These are phyloP conservation scores for Cornus kousa DNA, from an alignment of 148 eudicot genomes.

Conservation along the genomic window DNA sequence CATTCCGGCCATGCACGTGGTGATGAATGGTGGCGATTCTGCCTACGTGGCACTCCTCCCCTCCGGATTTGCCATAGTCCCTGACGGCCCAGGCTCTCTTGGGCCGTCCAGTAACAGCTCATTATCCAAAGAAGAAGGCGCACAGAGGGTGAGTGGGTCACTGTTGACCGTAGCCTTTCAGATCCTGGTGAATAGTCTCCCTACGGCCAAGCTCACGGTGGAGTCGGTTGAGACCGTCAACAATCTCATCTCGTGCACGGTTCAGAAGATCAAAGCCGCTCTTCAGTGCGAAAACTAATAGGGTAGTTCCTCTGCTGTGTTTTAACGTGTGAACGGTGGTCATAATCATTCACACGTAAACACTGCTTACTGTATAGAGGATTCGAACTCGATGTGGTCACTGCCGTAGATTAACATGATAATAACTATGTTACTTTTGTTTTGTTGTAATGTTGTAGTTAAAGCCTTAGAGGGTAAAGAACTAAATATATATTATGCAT, in stretches of 20 bases:
- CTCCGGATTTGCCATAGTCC: conserved; percentile 80
- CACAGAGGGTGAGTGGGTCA: conserved; percentile 50
- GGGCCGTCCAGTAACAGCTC: conserved; percentile 29
- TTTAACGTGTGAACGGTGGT: too few relatives aligned
- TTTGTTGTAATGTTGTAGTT: too few relatives aligned
- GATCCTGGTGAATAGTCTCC: conserved; percentile 80
- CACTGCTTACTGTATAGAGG: too few relatives aligned
- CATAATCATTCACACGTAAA: too few relatives aligned
- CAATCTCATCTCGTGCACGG: conserved; percentile 83
- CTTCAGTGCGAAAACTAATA: conserved; percentile 61
- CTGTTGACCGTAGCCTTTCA: conserved; percentile 90
- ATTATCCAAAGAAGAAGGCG: not conserved
- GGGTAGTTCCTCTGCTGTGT: too few relatives aligned
- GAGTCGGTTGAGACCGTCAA: conserved; percentile 93
- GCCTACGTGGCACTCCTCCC: conserved; percentile 93
- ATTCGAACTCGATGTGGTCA: too few relatives aligned
- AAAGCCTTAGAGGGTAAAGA: not conserved
- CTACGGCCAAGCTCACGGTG: conserved; percentile 86
- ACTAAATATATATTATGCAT: too few relatives aligned
- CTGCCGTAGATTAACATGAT: too few relatives aligned
- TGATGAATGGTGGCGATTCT: conserved; percentile 96
- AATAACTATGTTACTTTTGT: too few relatives aligned
- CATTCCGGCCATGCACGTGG: conserved; percentile 91
- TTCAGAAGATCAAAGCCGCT: conserved; percentile 84
- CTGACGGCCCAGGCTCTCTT: conserved; percentile 52